These are phyloP conservation scores for Fusarium robinianum DNA, from an alignment of 2,329 filamentous ascomycete genomes.

Conservation along the genomic window DNA sequence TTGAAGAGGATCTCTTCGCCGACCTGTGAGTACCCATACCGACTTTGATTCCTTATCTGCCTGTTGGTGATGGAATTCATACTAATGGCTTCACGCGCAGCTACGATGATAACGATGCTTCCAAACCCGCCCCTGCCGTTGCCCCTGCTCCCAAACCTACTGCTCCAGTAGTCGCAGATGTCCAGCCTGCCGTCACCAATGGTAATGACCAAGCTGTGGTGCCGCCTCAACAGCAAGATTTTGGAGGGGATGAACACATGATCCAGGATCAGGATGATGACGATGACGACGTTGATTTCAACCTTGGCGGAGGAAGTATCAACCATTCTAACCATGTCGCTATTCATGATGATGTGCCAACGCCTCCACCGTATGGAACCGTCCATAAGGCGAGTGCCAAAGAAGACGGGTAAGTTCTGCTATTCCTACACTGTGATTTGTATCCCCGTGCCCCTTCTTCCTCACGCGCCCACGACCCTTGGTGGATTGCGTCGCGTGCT, in stretches of 20 bases:
- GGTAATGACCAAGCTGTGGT: conserved; percentile 32
- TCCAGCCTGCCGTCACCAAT: conserved; percentile 37
- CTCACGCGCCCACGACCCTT: no score
- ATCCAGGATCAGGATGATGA: conserved; percentile 54
- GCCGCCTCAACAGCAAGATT: conserved; percentile 29
- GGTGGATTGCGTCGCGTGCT: conserved; percentile 20
- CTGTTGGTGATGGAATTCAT: not conserved
- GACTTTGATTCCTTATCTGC: not conserved
- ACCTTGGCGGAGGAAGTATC: conserved; percentile 52
- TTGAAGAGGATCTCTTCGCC: conserved; percentile 93
- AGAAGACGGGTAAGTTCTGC: conserved; percentile 50
- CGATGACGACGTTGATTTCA: conserved; percentile 63
- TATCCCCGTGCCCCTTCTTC: no score
- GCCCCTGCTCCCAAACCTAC: conserved; percentile 36
- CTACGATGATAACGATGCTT: conserved; percentile 66
- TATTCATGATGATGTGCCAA: conserved; percentile 39
- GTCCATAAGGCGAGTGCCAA: conserved; percentile 66
- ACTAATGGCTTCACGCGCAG: conserved; percentile 45
- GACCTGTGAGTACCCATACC: conserved; percentile 72
- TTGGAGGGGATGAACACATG: conserved; percentile 47
- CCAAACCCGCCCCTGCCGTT: conserved; percentile 46
- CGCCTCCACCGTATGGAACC: conserved; percentile 43
- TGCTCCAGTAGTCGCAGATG: conserved; percentile 33
- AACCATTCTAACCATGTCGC: conserved; percentile 37
- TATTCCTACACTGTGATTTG: conserved; percentile 33